Base-by-base conservation (phyloP, 495 filamentous ascomycete species). In the Penicillium crystallinum region DNA sequence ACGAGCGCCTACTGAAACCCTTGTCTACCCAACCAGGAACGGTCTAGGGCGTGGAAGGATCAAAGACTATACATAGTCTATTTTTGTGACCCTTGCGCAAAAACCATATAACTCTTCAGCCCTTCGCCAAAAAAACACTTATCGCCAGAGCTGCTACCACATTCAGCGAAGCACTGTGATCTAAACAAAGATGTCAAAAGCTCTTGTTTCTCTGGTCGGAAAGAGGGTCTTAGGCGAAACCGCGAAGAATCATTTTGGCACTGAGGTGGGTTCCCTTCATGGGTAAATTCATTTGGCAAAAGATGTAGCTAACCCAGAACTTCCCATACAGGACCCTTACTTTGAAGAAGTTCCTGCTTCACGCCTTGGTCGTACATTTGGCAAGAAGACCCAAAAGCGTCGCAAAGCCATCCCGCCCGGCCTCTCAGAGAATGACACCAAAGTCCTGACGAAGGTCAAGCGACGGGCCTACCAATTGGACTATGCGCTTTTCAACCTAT, bases 381-480 rank as follows among this genome's bases (percentile, higher is more conserved):
- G 74, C 15, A 75, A 75, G 49, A 88, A 83, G 63, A 77, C 71
- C n/a, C 84, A 84, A 68, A 86, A 81, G 63, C 73, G 75, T 38
- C 81, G 83, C 64, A 88, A 89, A 53, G 83, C 85, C 1, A 65
- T 85, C 18, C 87, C 87, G 0, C 76, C 76, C 6, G 87, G 86
- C 18, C 77, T 97, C 45, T 90, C 90, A 7, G 69, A 82, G 6
- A 82, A 93, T 52, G 95, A 98, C 67, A 80, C 76, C 57, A 77
- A 84, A 47, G 79, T 95, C 62, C 81, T 98, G 39, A 88, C 82
- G 35, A 82, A 83, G 39, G 87, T 95, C 56, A 90, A 92, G 60
- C 76, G 82, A 54, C 77, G 84, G 50, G 91, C 93, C 23, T 93
- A 95, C 68, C 71, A 77, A 19, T 80, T 95, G 33, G 93, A 98